Conservation (phyloP, 306 rosid species). For the Dalbergia cultrata region DNA sequence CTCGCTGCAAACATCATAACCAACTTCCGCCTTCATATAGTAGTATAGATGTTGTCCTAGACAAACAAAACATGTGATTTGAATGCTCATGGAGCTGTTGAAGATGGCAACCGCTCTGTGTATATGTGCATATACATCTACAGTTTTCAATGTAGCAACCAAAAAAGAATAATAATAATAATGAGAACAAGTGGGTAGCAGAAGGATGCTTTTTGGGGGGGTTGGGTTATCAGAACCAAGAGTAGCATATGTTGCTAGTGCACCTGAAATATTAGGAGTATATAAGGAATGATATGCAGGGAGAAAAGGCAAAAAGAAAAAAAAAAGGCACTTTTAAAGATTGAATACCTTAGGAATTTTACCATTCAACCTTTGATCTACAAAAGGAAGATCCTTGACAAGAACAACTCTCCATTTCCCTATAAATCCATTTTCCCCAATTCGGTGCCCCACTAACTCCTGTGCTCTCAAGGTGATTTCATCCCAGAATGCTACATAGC, state of each 20-base stretch:
- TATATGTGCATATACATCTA: neutral
- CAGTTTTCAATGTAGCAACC: neutral
- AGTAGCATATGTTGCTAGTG: constrained; percentile 19
- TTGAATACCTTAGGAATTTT: constrained; percentile 86
- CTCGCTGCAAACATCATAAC: too few species aligned
- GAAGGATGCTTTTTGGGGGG: too few species aligned
- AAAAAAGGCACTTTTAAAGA: neutral
- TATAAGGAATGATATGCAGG: neutral
- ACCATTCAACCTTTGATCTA: constrained; percentile 95
- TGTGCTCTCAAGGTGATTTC: constrained; percentile 80
- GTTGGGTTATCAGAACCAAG: neutral
- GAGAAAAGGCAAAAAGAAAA: neutral
- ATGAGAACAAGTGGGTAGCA: too few species aligned
- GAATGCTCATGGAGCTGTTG: neutral
- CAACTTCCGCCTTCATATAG: too few species aligned
- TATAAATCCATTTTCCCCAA: constrained; percentile 73
- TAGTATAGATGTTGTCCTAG: too few species aligned
- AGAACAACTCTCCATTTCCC: constrained; percentile 89
- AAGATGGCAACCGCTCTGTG: constrained; percentile 21
- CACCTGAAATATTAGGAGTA: constrained; percentile 27
- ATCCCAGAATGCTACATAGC: constrained; percentile 98
- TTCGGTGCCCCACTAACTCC: constrained; percentile 63
- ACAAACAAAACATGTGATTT: too few species aligned
- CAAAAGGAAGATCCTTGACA: constrained; percentile 88
- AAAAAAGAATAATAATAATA: too few species aligned